phyloP scores from a whole-genome alignment of 495 filamentous ascomycete genomes.

The Aspergillus taichungensis region DNA sequence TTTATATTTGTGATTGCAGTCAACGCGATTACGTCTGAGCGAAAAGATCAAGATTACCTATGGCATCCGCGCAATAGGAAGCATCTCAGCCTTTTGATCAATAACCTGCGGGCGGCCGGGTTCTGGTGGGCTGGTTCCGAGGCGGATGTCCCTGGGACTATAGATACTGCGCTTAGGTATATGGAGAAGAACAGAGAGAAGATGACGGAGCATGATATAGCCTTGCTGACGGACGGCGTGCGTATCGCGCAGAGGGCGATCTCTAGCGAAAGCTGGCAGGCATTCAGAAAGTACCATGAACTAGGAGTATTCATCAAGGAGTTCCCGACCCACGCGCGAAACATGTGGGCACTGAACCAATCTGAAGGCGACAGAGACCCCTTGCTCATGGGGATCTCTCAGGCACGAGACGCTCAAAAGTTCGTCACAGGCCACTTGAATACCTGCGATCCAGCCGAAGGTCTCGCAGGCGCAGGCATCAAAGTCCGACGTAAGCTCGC shows the following conservation, averaged over 20 bases:
- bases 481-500: constrained; percentile 23
- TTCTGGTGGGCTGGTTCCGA: constrained; percentile 85
- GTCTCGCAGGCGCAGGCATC: constrained; percentile 42
- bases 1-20: constrained; percentile 73
- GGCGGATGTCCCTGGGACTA: constrained; percentile 49
- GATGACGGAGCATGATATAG: constrained; percentile 51
- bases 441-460: constrained; percentile 37
- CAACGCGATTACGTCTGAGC: constrained; percentile 85
- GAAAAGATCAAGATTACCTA: constrained; percentile 77
- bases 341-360: constrained; percentile 56
- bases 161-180: constrained; percentile 58
- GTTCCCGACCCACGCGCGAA: constrained; percentile 46
- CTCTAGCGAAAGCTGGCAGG: constrained; percentile 50
- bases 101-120: constrained; percentile 75
- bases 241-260: constrained; percentile 50
- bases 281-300: constrained; percentile 62
- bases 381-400: constrained; percentile 45
- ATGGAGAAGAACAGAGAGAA: constrained; percentile 42
- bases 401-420: constrained; percentile 49
- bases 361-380: constrained; percentile 16
- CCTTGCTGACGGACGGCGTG: constrained; percentile 53
- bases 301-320: constrained; percentile 61
- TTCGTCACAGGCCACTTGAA: constrained; percentile 47
- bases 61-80: constrained; percentile 67
- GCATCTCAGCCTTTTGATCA: constrained; percentile 54